Evolutionary conservation across 225 moss, liverwort and hornwort genomes (phyloP).

Genomic region (Bryoerythrophyllum caledonicum): DNA sequence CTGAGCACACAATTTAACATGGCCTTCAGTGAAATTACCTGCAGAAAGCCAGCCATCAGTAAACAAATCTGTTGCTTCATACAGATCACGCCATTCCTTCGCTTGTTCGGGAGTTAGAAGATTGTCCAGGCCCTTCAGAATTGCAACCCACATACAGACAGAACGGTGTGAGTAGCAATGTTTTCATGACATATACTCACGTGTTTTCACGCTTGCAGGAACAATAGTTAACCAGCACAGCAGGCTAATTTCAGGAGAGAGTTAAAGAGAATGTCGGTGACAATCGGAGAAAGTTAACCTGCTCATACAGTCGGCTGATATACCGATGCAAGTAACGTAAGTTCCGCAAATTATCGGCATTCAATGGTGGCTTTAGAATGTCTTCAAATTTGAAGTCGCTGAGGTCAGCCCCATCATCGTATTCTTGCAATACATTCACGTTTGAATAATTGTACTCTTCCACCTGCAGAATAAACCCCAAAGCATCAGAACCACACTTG

Average conservation of each 20-base stretch:
- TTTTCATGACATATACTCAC: background rate
- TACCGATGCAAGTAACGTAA: constrained; percentile 54
- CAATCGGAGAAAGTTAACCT: constrained; percentile 29
- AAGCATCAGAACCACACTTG: constrained; percentile 9
- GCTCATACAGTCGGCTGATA: constrained; percentile 41
- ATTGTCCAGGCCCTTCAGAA: constrained; percentile 41
- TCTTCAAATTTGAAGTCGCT: constrained; percentile 36
- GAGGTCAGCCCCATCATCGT: constrained; percentile 51
- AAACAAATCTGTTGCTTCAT: constrained; percentile 56
- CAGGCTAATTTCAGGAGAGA: background rate
- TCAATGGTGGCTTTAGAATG: constrained; percentile 27
- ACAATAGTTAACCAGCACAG: background rate
- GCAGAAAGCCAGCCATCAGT: constrained; percentile 67
- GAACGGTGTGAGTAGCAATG: background rate
- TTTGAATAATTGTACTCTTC: constrained; percentile 51
- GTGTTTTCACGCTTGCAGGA: constrained; percentile 12
- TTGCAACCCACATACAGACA: constrained; percentile 12
- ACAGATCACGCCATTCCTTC: constrained; percentile 57
- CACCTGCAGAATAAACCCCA: constrained; percentile 40
- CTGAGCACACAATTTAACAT: background rate
- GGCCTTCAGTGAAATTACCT: constrained; percentile 26
- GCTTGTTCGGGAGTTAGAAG: constrained; percentile 51
- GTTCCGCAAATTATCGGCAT: constrained; percentile 40
- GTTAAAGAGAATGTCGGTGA: background rate
- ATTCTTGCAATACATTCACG: constrained; percentile 44